Evolutionary conservation across 495 filamentous ascomycete species (phyloP).

Genomic region (Penicillium tannophilum): DNA sequence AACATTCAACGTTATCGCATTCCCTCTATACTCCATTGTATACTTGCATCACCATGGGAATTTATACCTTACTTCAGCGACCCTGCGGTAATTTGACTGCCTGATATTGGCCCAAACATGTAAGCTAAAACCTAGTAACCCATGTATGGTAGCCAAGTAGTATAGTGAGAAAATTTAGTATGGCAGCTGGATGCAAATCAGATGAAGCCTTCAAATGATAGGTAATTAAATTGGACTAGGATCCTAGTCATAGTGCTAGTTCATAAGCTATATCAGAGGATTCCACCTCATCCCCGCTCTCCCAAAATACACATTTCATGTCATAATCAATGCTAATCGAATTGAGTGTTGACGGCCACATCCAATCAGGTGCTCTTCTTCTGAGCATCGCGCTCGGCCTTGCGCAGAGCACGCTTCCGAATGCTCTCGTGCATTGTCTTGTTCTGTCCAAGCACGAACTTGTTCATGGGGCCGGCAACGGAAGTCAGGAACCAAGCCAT

Average conservation of each 20-base stretch:
- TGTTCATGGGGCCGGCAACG: constrained; percentile 66
- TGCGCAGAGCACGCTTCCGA: constrained; percentile 82
- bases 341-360: neutral
- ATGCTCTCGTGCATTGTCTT: constrained; percentile 82
- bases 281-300: neutral
- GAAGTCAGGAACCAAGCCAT: constrained; percentile 83
- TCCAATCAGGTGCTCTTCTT: constrained; percentile 46
- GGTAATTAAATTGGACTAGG: neutral
- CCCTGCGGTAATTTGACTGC: too few relatives aligned
- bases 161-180: too few relatives aligned
- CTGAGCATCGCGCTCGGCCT: constrained; percentile 74
- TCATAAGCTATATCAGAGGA: constrained; percentile 9
- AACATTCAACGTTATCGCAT: too few relatives aligned
- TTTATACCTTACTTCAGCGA: too few relatives aligned
- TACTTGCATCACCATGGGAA: too few relatives aligned
- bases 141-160: too few relatives aligned
- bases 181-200: too few relatives aligned
- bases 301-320: constrained; percentile 5
- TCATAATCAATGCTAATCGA: neutral
- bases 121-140: too few relatives aligned
- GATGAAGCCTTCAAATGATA: neutral
- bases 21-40: too few relatives aligned
- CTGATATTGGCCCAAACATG: too few relatives aligned
- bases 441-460: constrained; percentile 66
- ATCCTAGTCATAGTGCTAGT: constrained; percentile 1